Evolutionary conservation across 116 monocot genomes (phyloP).

Genomic region (Zostera marina): DNA sequence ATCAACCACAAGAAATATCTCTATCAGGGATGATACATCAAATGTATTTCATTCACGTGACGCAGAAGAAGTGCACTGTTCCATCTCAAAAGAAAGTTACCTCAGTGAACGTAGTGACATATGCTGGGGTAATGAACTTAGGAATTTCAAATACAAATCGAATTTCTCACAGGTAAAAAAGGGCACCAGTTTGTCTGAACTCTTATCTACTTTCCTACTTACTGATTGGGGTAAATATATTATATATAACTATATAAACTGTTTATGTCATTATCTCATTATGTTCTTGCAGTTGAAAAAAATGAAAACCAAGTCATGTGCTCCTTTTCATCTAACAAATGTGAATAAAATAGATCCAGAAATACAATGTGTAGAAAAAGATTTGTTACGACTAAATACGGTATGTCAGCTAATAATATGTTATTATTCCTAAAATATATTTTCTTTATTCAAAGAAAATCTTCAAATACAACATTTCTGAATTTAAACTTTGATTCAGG

Average conservation of each 20-base stretch:
- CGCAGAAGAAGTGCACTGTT: not conserved
- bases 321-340: constrained; percentile 30
- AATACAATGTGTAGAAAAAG: constrained; percentile 46
- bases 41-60: not conserved
- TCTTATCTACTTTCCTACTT: not conserved
- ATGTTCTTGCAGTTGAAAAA: constrained; percentile 52
- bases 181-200: not conserved
- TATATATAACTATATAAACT: no score
- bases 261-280: no score
- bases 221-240: no score
- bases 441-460: no score
- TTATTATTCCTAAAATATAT: no score
- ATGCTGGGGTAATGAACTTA: not conserved
- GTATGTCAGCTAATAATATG: constrained; percentile 15
- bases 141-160: not conserved
- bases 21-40: not conserved
- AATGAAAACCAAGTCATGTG: constrained; percentile 56
- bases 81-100: not conserved
- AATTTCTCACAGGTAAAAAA: constrained; percentile 1
- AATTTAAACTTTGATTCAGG: constrained; percentile 28
- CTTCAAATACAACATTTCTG: not conserved
- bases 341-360: constrained; percentile 33
- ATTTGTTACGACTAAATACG: constrained; percentile 54
- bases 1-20: no score
- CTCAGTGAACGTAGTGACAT: not conserved